Conservation (phyloP, 2,329 filamentous ascomycete species). For the Ceratocystis ficicola region DNA sequence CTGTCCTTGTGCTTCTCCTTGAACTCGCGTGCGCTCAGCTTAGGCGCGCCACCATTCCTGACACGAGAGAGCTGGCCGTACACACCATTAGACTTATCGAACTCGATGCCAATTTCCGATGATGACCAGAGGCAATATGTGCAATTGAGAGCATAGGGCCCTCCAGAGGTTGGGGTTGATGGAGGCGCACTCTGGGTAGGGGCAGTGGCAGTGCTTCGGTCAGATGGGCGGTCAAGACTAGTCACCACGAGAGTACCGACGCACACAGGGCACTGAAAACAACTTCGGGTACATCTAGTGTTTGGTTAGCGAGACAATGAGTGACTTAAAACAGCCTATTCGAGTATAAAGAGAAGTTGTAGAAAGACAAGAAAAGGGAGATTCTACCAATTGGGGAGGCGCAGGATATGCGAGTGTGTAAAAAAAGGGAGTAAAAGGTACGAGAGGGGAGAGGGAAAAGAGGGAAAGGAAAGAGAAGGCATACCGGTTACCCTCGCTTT, state of each 20-base stretch:
- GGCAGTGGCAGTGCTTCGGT: constrained; percentile 37
- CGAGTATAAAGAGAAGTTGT: not conserved
- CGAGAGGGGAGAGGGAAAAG: not conserved
- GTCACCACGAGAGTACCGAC: constrained; percentile 59
- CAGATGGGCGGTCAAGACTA: constrained; percentile 48
- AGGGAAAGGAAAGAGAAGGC: constrained; percentile 24
- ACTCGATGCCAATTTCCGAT: constrained; percentile 75
- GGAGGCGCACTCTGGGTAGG: constrained; percentile 31
- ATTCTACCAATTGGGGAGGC: not conserved
- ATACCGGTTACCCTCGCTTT: constrained; percentile 85
- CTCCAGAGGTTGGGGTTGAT: constrained; percentile 27
- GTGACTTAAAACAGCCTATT: not conserved
- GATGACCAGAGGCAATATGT: constrained; percentile 90
- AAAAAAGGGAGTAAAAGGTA: not conserved
- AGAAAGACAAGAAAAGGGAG: not conserved
- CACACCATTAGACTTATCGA: constrained; percentile 80
- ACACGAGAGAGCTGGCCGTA: constrained; percentile 65
- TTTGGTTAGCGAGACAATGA: not conserved
- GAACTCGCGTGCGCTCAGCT: constrained; percentile 40
- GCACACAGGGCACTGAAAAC: constrained; percentile 89
- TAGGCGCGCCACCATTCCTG: constrained; percentile 46
- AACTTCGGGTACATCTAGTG: constrained; percentile 74
- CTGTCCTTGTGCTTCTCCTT: constrained; percentile 41
- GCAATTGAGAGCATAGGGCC: constrained; percentile 69
- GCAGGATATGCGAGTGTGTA: not conserved